Evolutionary conservation across 306 rosid genomes (phyloP), one percentile per base, ranked within the genome.

Genomic region (Astragalus glycyphyllos): DNA sequence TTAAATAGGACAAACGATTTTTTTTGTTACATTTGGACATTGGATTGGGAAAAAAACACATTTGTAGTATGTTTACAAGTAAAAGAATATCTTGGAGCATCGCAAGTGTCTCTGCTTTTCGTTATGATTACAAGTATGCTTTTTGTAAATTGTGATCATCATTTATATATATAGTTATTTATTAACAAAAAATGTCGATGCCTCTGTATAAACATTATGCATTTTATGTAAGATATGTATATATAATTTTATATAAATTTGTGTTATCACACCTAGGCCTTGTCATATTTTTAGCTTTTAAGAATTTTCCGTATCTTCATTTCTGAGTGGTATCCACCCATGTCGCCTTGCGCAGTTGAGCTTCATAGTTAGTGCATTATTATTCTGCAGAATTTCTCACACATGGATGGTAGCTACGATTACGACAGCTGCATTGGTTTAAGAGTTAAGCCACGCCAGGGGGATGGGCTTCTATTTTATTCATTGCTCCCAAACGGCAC

Each of bases 391-490:
- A 87, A 82, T 72, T 94, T 94, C 75, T 58, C 32, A 55, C 83
- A 87, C 71, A 80, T 87, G 85, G 90, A 86, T 37, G 90, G 82
- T 46, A 83, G 35, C 76, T 90, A 86, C 34, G 80, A 71, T 68
- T 86, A 56, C 7, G 74, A 76, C 41, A 76, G 57, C 17, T 92
- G 96, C 81, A 17, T 67, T 59, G 97, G 96, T 47, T 81, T 92
- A 72, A 89, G 32, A 83, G 92, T 92, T 79, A 86, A 76, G 86
- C 97, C 97, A 23, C 93, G 84, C 40, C 84, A 70, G 81, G 98
- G 98, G 46, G 96, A 87, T 57, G 98, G 94, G 15, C 90, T 92
- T 84, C 78, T 92, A 48, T 92, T 92, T 86, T 89, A 92, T 87
- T 89, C 98, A 2, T 40, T 89, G 77, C 74, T 81, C 17, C 85